These are phyloP conservation scores for Plectranthus barbatus DNA, from an alignment of 257 asterid species.

Conservation along the genomic window DNA sequence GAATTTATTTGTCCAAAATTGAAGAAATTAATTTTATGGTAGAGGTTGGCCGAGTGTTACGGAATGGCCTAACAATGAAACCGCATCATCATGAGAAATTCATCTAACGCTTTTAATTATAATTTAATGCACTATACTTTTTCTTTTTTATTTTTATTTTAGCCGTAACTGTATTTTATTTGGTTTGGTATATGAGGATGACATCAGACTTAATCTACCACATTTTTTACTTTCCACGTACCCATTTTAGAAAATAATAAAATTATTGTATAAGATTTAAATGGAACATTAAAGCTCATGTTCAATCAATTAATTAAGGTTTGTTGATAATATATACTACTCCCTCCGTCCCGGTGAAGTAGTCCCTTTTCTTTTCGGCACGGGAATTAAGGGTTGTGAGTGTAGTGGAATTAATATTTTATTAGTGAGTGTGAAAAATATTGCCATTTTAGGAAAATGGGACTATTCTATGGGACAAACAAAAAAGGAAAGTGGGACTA, in stretches of 20 bases:
- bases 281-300: too few species aligned
- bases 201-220: neutral
- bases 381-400: too few species aligned
- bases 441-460: too few species aligned
- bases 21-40: neutral
- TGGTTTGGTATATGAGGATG: neutral
- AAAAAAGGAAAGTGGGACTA: too few species aligned
- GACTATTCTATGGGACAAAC: too few species aligned
- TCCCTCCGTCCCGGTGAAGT: too few species aligned
- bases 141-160: neutral
- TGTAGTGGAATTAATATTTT: too few species aligned
- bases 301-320: too few species aligned
- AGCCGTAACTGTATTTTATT: neutral
- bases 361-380: too few species aligned
- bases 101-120: neutral
- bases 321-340: too few species aligned
- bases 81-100: neutral
- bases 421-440: too few species aligned
- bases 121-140: neutral
- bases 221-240: neutral
- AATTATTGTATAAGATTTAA: neutral
- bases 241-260: neutral
- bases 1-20: neutral
- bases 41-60: neutral
- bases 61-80: conserved; percentile 1